Evolutionary conservation across 768 basidiomycete genomes (phyloP).

Genomic region (Mycena pura): DNA sequence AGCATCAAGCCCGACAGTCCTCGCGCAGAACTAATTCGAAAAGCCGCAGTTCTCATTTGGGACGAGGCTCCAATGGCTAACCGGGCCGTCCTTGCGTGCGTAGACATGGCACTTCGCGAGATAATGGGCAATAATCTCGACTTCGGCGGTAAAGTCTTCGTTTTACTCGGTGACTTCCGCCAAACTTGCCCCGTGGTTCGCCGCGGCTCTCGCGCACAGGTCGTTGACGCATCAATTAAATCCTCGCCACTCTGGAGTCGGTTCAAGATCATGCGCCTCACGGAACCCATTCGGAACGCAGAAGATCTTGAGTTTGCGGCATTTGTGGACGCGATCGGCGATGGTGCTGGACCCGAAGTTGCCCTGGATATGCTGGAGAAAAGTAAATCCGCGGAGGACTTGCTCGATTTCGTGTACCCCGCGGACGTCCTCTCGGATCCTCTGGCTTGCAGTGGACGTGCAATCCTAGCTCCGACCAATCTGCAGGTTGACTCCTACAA

Average conservation of each 20-base stretch:
- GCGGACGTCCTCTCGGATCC: slow-evolving; percentile 35
- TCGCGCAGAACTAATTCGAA: slow-evolving; percentile 40
- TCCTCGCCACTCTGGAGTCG: slow-evolving; percentile 40
- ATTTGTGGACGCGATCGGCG: slow-evolving; percentile 47
- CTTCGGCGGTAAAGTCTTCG: too few species aligned
- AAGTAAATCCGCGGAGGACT: background rate
- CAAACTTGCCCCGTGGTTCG: slow-evolving; percentile 36
- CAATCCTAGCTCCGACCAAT: slow-evolving; percentile 47
- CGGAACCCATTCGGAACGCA: slow-evolving; percentile 43
- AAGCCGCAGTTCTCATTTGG: slow-evolving; percentile 39
- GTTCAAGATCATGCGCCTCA: slow-evolving; percentile 37
- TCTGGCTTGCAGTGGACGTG: slow-evolving; percentile 31
- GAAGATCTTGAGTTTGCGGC: slow-evolving; percentile 41
- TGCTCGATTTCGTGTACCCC: slow-evolving; percentile 32
- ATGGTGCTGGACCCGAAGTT: slow-evolving; percentile 36
- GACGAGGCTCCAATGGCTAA: too few species aligned
- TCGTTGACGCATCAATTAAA: slow-evolving; percentile 32
- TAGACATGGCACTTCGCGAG: slow-evolving; percentile 47
- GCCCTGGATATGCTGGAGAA: slow-evolving; percentile 22
- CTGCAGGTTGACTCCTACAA: slow-evolving; percentile 48
- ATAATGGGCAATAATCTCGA: slow-evolving; percentile 44
- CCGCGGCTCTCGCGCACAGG: background rate
- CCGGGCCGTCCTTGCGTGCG: slow-evolving; percentile 33
- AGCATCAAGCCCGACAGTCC: slow-evolving; percentile 34
- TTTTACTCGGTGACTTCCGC: too few species aligned